phyloP scores from a whole-genome alignment of 2,329 filamentous ascomycete species.

The Pseudogymnoascus sp. region DNA sequence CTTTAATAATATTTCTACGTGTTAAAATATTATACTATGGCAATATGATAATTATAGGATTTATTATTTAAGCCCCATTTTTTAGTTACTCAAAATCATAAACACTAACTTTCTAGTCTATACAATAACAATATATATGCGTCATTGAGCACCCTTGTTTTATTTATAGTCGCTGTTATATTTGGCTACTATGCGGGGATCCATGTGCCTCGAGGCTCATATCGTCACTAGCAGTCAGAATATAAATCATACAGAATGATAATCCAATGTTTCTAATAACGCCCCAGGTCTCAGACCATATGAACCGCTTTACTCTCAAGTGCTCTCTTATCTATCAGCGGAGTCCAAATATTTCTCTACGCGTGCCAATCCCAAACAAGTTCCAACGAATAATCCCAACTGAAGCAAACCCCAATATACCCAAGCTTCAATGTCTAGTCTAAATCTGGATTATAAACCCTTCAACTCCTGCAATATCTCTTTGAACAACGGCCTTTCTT shows the following conservation, averaged over 20 bases:
- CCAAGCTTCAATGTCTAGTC: neutral
- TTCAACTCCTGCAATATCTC: slow-evolving; percentile 21
- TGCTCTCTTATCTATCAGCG: neutral
- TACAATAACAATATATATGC: neutral
- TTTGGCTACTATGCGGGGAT: neutral
- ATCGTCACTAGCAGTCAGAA: neutral
- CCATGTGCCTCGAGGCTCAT: neutral
- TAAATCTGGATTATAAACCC: slow-evolving; percentile 11
- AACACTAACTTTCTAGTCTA: neutral
- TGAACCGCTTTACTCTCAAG: neutral
- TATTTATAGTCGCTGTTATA: neutral
- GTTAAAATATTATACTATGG: neutral
- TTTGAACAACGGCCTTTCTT: slow-evolving; percentile 22
- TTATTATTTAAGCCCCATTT: neutral
- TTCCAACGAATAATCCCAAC: neutral
- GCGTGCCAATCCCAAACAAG: neutral
- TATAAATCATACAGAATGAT: neutral
- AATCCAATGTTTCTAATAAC: neutral
- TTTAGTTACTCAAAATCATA: neutral
- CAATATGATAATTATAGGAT: neutral
- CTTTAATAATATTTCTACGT: neutral
- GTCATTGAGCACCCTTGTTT: neutral
- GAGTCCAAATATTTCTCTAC: neutral
- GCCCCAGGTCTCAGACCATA: neutral
- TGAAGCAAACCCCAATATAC: neutral